Conservation (phyloP, 495 filamentous ascomycete genomes). For the Penicillium subrubescens region DNA sequence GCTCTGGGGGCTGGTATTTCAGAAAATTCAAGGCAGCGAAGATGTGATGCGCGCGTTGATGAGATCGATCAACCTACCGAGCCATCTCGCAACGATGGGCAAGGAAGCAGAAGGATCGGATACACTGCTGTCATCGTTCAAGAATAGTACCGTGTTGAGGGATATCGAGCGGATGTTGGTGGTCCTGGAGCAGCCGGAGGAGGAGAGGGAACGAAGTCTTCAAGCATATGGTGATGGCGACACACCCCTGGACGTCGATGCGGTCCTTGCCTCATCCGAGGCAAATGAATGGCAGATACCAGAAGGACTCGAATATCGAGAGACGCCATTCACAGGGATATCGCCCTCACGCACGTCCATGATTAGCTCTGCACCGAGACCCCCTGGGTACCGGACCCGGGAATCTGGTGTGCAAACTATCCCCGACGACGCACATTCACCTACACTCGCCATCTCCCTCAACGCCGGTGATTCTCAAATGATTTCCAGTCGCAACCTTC, state of each 20-base stretch:
- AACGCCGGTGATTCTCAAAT: conserved; percentile 14
- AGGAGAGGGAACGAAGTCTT: conserved; percentile 32
- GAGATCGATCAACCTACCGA: conserved; percentile 42
- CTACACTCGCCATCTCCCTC: conserved; percentile 7
- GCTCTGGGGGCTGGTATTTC: conserved; percentile 46
- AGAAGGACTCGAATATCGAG: conserved; percentile 28
- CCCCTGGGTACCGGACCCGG: conserved; percentile 17
- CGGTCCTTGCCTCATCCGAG: conserved; percentile 37
- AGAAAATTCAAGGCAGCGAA: conserved; percentile 46
- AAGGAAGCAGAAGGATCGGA: conserved; percentile 48
- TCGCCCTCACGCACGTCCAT: conserved; percentile 38
- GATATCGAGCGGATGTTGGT: conserved; percentile 56
- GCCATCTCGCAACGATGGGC: conserved; percentile 46
- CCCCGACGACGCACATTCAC: conserved; percentile 7
- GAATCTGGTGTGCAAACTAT: conserved; percentile 35
- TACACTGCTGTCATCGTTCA: conserved; percentile 54
- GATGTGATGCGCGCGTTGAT: conserved; percentile 46
- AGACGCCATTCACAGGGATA: conserved; percentile 25
- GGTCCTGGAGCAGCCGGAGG: conserved; percentile 45
- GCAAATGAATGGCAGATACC: conserved; percentile 44
- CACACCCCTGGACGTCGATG: conserved; percentile 41
- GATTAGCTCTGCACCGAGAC: conserved; percentile 19
- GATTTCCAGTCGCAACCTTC: conserved; percentile 12
- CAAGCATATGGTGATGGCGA: conserved; percentile 29
- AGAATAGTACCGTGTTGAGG: conserved; percentile 53